These are phyloP conservation scores for Apiospora saccharicola DNA, from an alignment of 2,329 filamentous ascomycete species.

Conservation along the genomic window DNA sequence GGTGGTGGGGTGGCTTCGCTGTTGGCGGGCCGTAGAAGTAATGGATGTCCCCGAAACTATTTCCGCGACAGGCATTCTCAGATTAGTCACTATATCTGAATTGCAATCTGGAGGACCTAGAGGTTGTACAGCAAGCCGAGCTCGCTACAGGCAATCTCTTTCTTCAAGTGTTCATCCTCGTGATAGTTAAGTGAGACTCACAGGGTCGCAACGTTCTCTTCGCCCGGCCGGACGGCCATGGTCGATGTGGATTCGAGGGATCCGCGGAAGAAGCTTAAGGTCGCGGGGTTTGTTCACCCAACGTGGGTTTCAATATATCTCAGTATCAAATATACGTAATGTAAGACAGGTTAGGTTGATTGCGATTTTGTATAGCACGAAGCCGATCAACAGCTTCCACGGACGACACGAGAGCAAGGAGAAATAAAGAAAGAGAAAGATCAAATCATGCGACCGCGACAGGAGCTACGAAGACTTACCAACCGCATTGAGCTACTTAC, in stretches of 20 bases:
- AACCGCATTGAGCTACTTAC: background rate
- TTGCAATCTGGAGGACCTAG: too few relatives aligned
- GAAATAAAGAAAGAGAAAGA: background rate
- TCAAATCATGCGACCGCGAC: background rate
- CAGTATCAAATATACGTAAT: background rate
- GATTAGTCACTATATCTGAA: background rate
- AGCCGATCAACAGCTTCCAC: conserved; percentile 14
- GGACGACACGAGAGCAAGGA: background rate
- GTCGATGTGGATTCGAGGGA: conserved; percentile 25
- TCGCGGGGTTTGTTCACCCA: background rate
- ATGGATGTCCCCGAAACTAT: conserved; percentile 79
- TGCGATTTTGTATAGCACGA: background rate
- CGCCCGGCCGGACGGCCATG: conserved; percentile 55
- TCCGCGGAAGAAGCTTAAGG: background rate
- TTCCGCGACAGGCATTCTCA: background rate
- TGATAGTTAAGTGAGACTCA: conserved; percentile 38
- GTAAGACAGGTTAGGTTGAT: background rate
- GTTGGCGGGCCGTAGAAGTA: conserved; percentile 78
- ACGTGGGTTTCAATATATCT: background rate
- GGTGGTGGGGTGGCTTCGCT: conserved; percentile 75
- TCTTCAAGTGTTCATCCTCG: background rate
- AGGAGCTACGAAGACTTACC: background rate
- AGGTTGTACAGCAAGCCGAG: background rate
- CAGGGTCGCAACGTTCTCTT: conserved; percentile 57
- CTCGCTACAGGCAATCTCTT: background rate